Evolutionary conservation across 75 land plant genomes (phyloP), one percentile per base, ranked within the genome.

Genomic region (Cunninghamia lanceolata): DNA sequence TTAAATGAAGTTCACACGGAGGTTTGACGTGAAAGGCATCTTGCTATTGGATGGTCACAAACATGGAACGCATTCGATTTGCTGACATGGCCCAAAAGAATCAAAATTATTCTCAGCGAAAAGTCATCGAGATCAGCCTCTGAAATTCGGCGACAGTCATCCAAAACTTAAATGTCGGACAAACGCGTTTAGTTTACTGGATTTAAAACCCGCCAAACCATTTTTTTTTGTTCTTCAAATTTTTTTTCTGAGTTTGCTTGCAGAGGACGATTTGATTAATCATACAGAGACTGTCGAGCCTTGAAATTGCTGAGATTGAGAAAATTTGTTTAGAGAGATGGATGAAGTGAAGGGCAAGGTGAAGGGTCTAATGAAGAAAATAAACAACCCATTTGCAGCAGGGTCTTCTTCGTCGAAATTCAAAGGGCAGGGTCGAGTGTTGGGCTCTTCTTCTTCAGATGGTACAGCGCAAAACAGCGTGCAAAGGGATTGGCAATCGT

Each of bases 351-450:
- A 94, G 89, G 95, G 90, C 88, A 94, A 96, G 89, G 70, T 91
- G 80, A 96, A 96, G 68, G 96, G 88, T 0, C 86, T 96, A 54
- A 90, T 95, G 91, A 96, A 96, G 92, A 96, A 95, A 86, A 87
- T 96, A 86, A 94, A 90, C 85, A 92, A 89, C 78, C 95, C 96
- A 6, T 95, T 92, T 88, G 87, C 92, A 40, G 88, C 92, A 14
- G 68, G 68, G 7, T 91, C 96, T 54, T 83, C 93, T 32, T 88
- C 93, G 56, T 82, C 88, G 38, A 91, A 88, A 85, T 93, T 93
- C 91, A 94, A 91, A 53, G 95, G 95, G 83, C 93, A 95, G 78
- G 95, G 94, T 14, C 89, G 92, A 74, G 91, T 88, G 28, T 80
- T 94, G 70, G 97, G 97, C 28, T 82, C 89, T 19, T 83, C 68